A percentile compares a stretch with the other conserved stretches of the same genome.
Evolutionary conservation across 441 rosid species (phyloP).

Genomic region (California macrophylla): DNA sequence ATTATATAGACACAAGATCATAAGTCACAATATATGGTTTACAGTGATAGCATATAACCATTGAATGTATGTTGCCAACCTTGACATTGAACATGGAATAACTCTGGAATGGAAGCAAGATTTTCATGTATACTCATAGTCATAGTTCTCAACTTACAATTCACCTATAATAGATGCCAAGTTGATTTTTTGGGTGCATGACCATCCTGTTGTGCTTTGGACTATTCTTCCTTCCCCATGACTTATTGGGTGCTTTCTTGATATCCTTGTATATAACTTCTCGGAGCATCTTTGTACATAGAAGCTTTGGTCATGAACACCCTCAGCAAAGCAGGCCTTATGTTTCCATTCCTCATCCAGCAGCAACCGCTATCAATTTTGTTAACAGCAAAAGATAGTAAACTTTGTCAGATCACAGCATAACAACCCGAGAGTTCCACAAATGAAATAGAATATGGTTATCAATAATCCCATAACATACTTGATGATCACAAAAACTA

Average conservation of each 20-base stretch:
- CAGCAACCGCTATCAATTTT: slow-evolving; percentile 56
- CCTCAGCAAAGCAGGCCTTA: slow-evolving; percentile 77
- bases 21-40: not conserved
- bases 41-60: not conserved
- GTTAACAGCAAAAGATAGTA: slow-evolving; percentile 8
- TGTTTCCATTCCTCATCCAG: slow-evolving; percentile 86
- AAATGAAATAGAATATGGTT: too few species aligned
- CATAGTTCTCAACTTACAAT: not conserved
- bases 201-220: slow-evolving; percentile 30
- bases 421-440: slow-evolving; percentile 29
- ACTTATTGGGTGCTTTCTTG: slow-evolving; percentile 72
- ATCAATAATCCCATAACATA: too few species aligned
- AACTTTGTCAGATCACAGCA: slow-evolving; percentile 10
- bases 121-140: not conserved
- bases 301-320: slow-evolving; percentile 82
- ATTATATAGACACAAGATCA: not conserved
- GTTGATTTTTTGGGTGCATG: slow-evolving; percentile 30
- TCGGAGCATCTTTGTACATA: slow-evolving; percentile 65
- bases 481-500: too few species aligned
- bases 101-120: not conserved
- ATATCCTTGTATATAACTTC: slow-evolving; percentile 68
- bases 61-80: not conserved
- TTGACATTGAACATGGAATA: not conserved
- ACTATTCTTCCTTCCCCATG: slow-evolving; percentile 47
- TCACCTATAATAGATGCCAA: slow-evolving; percentile 13